Conservation (phyloP, 2,329 filamentous ascomycete species). For the Aspergillus fumigatiaffinis region DNA sequence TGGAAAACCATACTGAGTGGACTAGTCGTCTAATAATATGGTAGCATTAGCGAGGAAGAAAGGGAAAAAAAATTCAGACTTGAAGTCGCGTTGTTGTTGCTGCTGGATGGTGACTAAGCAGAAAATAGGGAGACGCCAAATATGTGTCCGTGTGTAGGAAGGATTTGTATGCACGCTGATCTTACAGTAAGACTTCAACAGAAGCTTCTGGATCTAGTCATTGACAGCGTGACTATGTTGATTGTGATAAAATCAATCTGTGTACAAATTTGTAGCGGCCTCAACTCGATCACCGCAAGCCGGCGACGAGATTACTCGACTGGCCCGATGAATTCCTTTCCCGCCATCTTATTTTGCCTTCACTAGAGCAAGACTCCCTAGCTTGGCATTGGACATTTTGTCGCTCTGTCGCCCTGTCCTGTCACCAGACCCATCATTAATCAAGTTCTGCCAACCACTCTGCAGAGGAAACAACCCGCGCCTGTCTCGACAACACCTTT, state of each 20-base stretch:
- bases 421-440: background rate
- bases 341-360: background rate
- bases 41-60: background rate
- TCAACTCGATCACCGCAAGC: background rate
- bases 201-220: background rate
- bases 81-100: background rate
- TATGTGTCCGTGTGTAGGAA: background rate
- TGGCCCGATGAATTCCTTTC: background rate
- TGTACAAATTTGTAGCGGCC: background rate
- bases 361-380: background rate
- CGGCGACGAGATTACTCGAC: background rate
- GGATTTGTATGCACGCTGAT: background rate
- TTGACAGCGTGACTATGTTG: background rate
- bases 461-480: slow-evolving; percentile 20
- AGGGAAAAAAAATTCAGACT: background rate
- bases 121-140: background rate
- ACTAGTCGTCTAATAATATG: background rate
- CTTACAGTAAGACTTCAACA: background rate
- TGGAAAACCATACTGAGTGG: background rate
- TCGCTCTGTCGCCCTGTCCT: background rate
- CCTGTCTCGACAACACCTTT: slow-evolving; percentile 31
- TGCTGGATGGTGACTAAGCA: background rate
- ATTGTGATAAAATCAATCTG: background rate
- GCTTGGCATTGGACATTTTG: background rate
- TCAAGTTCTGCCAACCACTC: slow-evolving; percentile 23